A percentile compares a stretch with the other conserved stretches of the same genome.
Evolutionary conservation across 2,329 filamentous ascomycete species (phyloP).

Genomic region (Bertia moriformis): DNA sequence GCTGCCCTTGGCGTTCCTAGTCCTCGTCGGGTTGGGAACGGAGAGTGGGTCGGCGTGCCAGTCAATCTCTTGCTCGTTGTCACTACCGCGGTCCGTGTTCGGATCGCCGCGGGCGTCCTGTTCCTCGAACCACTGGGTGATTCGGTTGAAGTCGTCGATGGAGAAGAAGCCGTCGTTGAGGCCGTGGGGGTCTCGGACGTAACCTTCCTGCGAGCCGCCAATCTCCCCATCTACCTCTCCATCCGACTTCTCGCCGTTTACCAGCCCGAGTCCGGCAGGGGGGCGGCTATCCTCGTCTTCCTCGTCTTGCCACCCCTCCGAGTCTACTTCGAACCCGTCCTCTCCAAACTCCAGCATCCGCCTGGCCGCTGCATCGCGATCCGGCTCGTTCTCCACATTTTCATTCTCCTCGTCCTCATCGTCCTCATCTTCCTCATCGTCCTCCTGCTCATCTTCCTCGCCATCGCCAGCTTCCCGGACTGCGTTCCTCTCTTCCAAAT

Average conservation of each 20-base stretch:
- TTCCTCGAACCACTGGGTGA: conserved; percentile 80
- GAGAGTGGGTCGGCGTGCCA: conserved; percentile 77
- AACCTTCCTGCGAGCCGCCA: conserved; percentile 41
- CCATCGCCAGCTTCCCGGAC: conserved; percentile 71
- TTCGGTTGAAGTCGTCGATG: conserved; percentile 91
- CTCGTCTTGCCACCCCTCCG: conserved; percentile 25
- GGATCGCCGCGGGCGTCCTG: conserved; percentile 67
- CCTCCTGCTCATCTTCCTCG: conserved; percentile 61
- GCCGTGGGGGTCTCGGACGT: conserved; percentile 62
- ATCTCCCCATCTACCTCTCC: too few relatives aligned
- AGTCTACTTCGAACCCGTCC: conserved; percentile 19
- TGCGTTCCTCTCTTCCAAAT: conserved; percentile 36
- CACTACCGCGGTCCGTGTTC: conserved; percentile 59
- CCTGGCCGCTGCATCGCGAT: conserved; percentile 66
- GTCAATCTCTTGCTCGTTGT: conserved; percentile 71
- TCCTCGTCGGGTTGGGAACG: conserved; percentile 42
- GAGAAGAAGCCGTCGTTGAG: conserved; percentile 98
- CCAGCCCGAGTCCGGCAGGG: background rate
- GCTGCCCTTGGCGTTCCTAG: conserved; percentile 44
- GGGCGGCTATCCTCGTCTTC: conserved; percentile 8
- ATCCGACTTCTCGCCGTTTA: too few relatives aligned
- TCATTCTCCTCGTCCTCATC: conserved; percentile 29
- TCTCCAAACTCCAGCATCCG: conserved; percentile 26
- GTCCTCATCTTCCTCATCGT: conserved; percentile 22
- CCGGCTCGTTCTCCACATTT: conserved; percentile 59